These are phyloP conservation scores for Neofusicoccum umdonicola DNA, from an alignment of 2,329 filamentous ascomycete species.

Conservation along the genomic window DNA sequence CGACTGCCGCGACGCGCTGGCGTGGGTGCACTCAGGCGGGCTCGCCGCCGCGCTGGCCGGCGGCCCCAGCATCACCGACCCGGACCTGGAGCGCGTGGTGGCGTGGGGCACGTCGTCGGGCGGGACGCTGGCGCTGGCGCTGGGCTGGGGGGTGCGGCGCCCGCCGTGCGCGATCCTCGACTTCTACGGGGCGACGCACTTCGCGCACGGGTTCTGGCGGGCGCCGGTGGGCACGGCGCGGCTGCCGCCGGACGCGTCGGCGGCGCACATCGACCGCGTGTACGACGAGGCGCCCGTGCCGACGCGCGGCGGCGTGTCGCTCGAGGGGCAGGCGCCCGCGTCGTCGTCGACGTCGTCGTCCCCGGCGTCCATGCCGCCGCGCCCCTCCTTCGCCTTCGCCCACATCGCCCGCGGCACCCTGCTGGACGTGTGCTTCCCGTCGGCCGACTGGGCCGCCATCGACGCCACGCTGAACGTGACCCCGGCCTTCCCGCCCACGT, in stretches of 20 bases:
- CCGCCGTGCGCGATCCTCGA: not conserved
- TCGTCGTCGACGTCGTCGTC: too few species aligned
- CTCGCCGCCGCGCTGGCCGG: constrained; percentile 25
- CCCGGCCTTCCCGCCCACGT: constrained; percentile 35
- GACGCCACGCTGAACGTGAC: constrained; percentile 38
- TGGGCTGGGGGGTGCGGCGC: not conserved
- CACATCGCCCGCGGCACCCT: constrained; percentile 44
- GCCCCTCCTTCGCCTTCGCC: constrained; percentile 42
- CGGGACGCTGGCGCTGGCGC: constrained; percentile 48
- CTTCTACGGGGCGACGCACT: constrained; percentile 41
- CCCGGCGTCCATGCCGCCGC: constrained; percentile 23
- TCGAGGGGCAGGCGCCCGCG: constrained; percentile 37
- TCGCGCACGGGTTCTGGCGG: constrained; percentile 40
- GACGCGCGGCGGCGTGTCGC: constrained; percentile 39
- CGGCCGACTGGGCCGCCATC: constrained; percentile 21
- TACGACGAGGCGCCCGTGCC: constrained; percentile 40
- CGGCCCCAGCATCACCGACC: constrained; percentile 17
- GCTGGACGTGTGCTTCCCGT: constrained; percentile 32
- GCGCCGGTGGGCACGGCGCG: constrained; percentile 30
- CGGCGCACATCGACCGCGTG: constrained; percentile 35
- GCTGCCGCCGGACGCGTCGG: constrained; percentile 19
- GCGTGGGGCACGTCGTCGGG: constrained; percentile 40
- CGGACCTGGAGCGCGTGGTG: constrained; percentile 32
- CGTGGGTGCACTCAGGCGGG: constrained; percentile 34
- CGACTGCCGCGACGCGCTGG: constrained; percentile 37